These are phyloP conservation scores for Stachybotrys elegans DNA, from an alignment of 2,329 filamentous ascomycete species.

Conservation along the genomic window DNA sequence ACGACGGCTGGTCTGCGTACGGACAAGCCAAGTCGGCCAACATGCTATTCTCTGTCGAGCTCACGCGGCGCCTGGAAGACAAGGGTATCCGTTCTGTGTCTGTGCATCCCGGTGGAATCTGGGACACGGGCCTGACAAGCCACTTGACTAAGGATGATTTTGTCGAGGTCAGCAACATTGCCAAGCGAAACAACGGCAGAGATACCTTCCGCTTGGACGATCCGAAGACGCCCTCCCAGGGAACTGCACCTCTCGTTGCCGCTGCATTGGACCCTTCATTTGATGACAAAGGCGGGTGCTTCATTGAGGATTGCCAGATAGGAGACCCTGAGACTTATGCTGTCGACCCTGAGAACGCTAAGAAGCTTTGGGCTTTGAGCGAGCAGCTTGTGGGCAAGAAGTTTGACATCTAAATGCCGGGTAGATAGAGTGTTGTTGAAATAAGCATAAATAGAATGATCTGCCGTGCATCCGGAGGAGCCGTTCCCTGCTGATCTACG, in stretches of 20 bases:
- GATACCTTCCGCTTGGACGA: constrained; percentile 3
- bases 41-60: constrained; percentile 15
- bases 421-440: too few relatives aligned
- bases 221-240: constrained; percentile 9
- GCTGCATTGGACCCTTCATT: constrained; percentile 13
- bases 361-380: constrained; percentile 11
- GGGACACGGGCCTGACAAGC: constrained; percentile 8
- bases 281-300: constrained; percentile 2
- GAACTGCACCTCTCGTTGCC: constrained; percentile 12
- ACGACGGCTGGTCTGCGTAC: constrained; percentile 15
- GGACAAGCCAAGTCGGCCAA: constrained; percentile 24
- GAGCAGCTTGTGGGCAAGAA: constrained; percentile 1
- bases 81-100: constrained; percentile 6
- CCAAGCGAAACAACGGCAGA: neutral
- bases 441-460: too few relatives aligned
- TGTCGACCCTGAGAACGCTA: constrained; percentile 3
- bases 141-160: neutral
- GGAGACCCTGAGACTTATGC: constrained; percentile 6
- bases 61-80: constrained; percentile 8
- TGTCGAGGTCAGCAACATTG: neutral
- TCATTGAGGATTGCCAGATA: constrained; percentile 12
- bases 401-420: too few relatives aligned
- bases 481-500: too few relatives aligned
- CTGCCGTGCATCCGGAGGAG: too few relatives aligned
- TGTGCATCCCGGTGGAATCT: constrained; percentile 14